These are phyloP conservation scores for Vitis hybrid DNA, from an alignment of 177 flowering plant genomes.

Conservation along the genomic window DNA sequence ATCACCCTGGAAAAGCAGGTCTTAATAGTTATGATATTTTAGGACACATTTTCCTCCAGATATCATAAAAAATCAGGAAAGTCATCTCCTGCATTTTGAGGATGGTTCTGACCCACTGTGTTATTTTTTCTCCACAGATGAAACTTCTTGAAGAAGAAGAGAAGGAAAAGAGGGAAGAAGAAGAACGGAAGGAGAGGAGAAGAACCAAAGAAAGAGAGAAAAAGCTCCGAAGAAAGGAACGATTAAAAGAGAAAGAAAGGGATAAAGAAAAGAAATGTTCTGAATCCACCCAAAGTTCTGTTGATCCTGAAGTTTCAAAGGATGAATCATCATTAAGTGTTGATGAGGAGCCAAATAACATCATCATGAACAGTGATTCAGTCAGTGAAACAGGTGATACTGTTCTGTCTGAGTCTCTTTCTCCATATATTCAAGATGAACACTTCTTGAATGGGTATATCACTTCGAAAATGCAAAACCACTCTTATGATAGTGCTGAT, in stretches of 20 bases:
- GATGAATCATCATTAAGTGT: slow-evolving; percentile 38
- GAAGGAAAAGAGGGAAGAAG: slow-evolving; percentile 90
- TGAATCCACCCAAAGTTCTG: slow-evolving; percentile 32
- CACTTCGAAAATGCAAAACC: slow-evolving; percentile 27
- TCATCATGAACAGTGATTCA: slow-evolving; percentile 36
- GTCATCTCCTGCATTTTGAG: not conserved
- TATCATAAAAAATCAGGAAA: not conserved
- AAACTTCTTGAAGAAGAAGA: slow-evolving; percentile 99
- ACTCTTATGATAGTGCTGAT: slow-evolving; percentile 37
- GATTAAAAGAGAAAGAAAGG: slow-evolving; percentile 78
- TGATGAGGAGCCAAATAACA: slow-evolving; percentile 42
- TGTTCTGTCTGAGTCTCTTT: slow-evolving; percentile 27
- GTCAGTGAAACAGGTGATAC: slow-evolving; percentile 48
- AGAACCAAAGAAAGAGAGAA: slow-evolving; percentile 91
- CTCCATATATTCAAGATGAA: slow-evolving; percentile 43
- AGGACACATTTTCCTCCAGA: not conserved
- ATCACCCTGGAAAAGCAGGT: slow-evolving; percentile 96
- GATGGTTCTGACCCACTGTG: not conserved
- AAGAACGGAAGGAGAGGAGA: slow-evolving; percentile 83
- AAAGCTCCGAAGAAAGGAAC: slow-evolving; percentile 87
- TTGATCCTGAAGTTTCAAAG: slow-evolving; percentile 28
- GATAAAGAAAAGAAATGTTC: slow-evolving; percentile 42
- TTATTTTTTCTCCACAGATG: slow-evolving; percentile 44
- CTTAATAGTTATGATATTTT: slow-evolving; percentile 6
- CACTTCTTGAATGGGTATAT: slow-evolving; percentile 34